These are phyloP conservation scores for Pseudoperonospora humuli DNA, from an alignment of 352 stramenopile species.

Conservation along the genomic window DNA sequence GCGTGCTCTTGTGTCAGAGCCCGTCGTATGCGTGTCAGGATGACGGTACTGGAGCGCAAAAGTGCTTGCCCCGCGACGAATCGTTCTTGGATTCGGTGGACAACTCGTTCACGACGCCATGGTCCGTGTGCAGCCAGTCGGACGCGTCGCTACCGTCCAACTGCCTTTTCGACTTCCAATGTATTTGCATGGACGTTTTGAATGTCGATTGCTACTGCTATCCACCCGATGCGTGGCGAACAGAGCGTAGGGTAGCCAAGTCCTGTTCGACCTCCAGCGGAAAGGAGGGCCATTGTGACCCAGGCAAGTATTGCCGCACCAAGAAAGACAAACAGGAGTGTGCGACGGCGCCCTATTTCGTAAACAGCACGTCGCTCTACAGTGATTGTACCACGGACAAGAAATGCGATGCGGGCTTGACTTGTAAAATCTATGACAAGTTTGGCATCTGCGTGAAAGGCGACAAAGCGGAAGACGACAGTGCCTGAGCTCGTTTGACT, in stretches of 20 bases:
- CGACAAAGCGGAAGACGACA: background rate
- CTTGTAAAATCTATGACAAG: slow-evolving; percentile 33
- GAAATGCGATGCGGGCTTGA: slow-evolving; percentile 26
- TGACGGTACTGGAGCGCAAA: slow-evolving; percentile 24
- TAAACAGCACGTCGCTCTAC: slow-evolving; percentile 31
- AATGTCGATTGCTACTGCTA: slow-evolving; percentile 43
- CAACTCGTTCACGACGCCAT: slow-evolving; percentile 30
- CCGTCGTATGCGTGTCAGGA: slow-evolving; percentile 38
- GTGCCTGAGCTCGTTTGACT: background rate
- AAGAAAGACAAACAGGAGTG: slow-evolving; percentile 45
- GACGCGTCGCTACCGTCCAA: slow-evolving; percentile 34
- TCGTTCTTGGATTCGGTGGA: slow-evolving; percentile 39
- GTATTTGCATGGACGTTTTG: slow-evolving; percentile 32
- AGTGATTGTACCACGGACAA: slow-evolving; percentile 32
- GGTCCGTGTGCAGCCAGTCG: slow-evolving; percentile 25
- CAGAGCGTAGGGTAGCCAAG: slow-evolving; percentile 19
- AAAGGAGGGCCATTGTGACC: slow-evolving; percentile 25
- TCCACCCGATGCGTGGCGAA: slow-evolving; percentile 40
- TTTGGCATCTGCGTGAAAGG: slow-evolving; percentile 32
- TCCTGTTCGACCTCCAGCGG: slow-evolving; percentile 33
- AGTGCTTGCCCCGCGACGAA: slow-evolving; percentile 30
- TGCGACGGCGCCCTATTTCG: slow-evolving; percentile 34
- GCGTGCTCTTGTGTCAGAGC: slow-evolving; percentile 34
- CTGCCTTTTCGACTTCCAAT: slow-evolving; percentile 43
- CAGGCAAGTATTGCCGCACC: slow-evolving; percentile 50